Base-by-base conservation (phyloP, 2,329 filamentous ascomycete genomes). In the Helicocarpus griseus region DNA sequence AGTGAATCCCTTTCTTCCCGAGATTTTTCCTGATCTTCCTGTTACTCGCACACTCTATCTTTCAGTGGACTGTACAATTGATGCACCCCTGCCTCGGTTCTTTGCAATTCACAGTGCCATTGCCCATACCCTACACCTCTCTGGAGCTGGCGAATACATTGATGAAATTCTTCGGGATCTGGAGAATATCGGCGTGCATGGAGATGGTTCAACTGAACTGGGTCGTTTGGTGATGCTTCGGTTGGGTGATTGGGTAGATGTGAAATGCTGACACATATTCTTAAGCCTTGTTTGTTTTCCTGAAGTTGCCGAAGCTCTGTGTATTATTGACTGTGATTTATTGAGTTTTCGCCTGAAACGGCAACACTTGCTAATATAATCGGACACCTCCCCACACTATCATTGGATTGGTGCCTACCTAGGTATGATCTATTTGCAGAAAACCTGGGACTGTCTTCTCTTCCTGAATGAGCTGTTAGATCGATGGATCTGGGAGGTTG, bases 101-200 rank as follows among this genome's bases (percentile, higher is more conserved):
- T 6, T 45, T 31, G 43, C 43, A 43, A 64, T 67, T 22, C 53
- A 54, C n/a, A 72, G 72, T 54, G 69, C 69, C 13, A 56, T 69
- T 17, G 61, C 55, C 5, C 58, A 64, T 52, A 64, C 69, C 36
- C 59, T 69, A 9, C 60, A 68, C 54, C 54, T 68, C 28, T 67
- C 62, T 7, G 11, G 57, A 59, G 43, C 43, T 11, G 43, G 43
- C 1, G 43, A 45, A 14, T 67, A 67, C 47, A 67, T 68, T 44
- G 57, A 67, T 31, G 58, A 48, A 17, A 50, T 67, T 21, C 58
- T 67, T 13, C 48, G 47, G n/a, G 59, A 65, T 52, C 49, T 53
- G 38, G 50, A 52, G 28, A 29, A 48, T 2, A 36, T 17, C 5
- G 29, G 31, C 22, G 26, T 36, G 19, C 28, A 39, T 4, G 4